Base-by-base conservation (phyloP, 2,329 filamentous ascomycete genomes). In the Lasiodiplodia theobromae region DNA sequence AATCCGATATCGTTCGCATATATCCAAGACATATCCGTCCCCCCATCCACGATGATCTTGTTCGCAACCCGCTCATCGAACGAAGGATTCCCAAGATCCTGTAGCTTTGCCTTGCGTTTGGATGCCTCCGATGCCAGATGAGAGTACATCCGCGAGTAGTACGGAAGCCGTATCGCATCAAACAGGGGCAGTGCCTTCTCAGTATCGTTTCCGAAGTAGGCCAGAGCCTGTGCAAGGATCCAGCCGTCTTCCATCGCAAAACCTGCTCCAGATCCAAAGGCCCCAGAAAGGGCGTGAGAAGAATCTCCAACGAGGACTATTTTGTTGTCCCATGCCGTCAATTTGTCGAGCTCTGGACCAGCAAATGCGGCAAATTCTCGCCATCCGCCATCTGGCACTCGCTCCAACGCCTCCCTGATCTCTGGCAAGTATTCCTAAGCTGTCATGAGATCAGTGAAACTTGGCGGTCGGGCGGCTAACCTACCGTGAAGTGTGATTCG, bases 251-350 rank as follows among this genome's bases (percentile, higher is more conserved):
- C 79, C 71, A 84, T 76, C 0, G 82, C 82, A 69, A 83, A 83
- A 0, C 79, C 82, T 5, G 82, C 82, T 0, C 82, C 82, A 3
- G 81, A 82, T 0, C 82, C 82, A 71, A 82, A 82, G 0, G 80
- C 80, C 2, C 80, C 80, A 74, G 84, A 85, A 0, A 87, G 78
- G 0, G 86, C 84, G 72, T 88, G 86, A 1, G 85, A 87, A 0
- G 85, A 82, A 70, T 88, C 86, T 10, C 86, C 86, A 0, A 87
- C 81, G 4, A 88, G 78, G 6, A 83, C 86, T 2, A 87, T 72
- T n/a, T 38, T 64, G 64, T 81, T 82, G 52, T 81, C 75, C 77
- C 81, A 85, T 2, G 76, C 80, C 1, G 74, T 80, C 3, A 85
- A 73, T 2, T 74, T 75, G 8, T 77, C 70, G 21, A 85, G 71